These are phyloP conservation scores for Saturnispora ahearnii DNA, from an alignment of 805 yeast genomes.

Conservation along the genomic window DNA sequence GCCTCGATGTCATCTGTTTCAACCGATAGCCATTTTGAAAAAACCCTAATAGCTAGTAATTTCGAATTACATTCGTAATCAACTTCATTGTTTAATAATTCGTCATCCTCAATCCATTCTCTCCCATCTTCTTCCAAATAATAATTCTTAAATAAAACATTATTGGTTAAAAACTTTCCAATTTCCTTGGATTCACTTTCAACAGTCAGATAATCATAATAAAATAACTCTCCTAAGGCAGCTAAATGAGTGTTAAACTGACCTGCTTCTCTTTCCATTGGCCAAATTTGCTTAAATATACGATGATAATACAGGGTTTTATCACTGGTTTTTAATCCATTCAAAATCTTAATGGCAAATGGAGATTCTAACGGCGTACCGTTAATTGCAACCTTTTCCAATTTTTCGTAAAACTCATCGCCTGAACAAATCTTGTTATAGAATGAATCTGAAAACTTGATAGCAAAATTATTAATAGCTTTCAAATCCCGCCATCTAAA, in stretches of 20 bases:
- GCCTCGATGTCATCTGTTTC: conserved; percentile 32
- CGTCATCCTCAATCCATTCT: conserved; percentile 24
- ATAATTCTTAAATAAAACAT: conserved; percentile 49
- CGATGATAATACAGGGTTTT: conserved; percentile 33
- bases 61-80: conserved; percentile 20
- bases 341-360: conserved; percentile 52
- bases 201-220: conserved; percentile 35
- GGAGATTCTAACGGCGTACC: conserved; percentile 58
- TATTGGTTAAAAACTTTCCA: conserved; percentile 50
- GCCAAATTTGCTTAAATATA: conserved; percentile 38
- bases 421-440: conserved; percentile 31
- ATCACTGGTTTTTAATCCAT: conserved; percentile 31
- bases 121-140: conserved; percentile 24
- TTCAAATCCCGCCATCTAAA: conserved; percentile 36
- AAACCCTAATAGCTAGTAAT: conserved; percentile 38
- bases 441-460: conserved; percentile 37
- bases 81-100: conserved; percentile 10
- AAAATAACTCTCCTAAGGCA: conserved; percentile 49
- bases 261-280: conserved; percentile 33
- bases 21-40: conserved; percentile 45
- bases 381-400: conserved; percentile 37
- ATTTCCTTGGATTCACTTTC: conserved; percentile 49
- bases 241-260: conserved; percentile 49
- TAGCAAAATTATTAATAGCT: conserved; percentile 51
- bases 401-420: conserved; percentile 33